Conservation (phyloP, 2,329 filamentous ascomycete genomes). For the Cryphonectria parasitica region DNA sequence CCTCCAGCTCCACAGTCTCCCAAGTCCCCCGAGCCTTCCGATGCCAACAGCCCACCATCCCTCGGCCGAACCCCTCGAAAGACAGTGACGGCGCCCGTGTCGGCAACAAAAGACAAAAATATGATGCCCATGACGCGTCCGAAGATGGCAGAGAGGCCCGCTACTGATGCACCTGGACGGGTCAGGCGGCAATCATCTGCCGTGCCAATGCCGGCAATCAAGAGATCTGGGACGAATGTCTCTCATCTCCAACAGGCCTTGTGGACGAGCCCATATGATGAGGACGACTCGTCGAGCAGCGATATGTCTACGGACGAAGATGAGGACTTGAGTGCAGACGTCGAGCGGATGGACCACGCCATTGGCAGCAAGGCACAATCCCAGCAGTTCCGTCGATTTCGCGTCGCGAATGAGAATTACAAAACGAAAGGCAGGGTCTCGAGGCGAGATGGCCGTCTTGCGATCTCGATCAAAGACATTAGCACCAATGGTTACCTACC, state of each 20-base stretch:
- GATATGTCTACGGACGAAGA: slow-evolving; percentile 36
- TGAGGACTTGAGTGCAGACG: slow-evolving; percentile 25
- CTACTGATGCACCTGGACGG: slow-evolving; percentile 32
- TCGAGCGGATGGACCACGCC: slow-evolving; percentile 20
- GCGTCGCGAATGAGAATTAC: slow-evolving; percentile 67
- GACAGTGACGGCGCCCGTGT: slow-evolving; percentile 27
- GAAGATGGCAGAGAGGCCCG: slow-evolving; percentile 31
- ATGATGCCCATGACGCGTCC: slow-evolving; percentile 24
- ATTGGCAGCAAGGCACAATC: slow-evolving; percentile 5
- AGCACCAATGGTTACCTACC: slow-evolving; percentile 72
- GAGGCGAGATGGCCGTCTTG: slow-evolving; percentile 70
- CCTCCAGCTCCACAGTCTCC: slow-evolving; percentile 37
- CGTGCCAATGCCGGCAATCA: slow-evolving; percentile 28
- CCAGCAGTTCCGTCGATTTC: slow-evolving; percentile 55
- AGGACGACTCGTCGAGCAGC: slow-evolving; percentile 32
- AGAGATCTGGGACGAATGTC: slow-evolving; percentile 35
- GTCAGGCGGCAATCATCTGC: slow-evolving; percentile 26
- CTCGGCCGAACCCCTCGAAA: slow-evolving; percentile 18
- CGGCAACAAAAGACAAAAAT: neutral
- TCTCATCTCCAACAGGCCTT: slow-evolving; percentile 38
- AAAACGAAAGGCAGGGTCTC: slow-evolving; percentile 66
- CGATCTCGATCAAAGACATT: slow-evolving; percentile 73
- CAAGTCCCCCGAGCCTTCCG: neutral
- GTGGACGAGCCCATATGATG: slow-evolving; percentile 29
- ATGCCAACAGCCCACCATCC: neutral